Evolutionary conservation across 805 yeast genomes (phyloP), one percentile per base, ranked within the genome.

Genomic region (Nakazawaea populi): DNA sequence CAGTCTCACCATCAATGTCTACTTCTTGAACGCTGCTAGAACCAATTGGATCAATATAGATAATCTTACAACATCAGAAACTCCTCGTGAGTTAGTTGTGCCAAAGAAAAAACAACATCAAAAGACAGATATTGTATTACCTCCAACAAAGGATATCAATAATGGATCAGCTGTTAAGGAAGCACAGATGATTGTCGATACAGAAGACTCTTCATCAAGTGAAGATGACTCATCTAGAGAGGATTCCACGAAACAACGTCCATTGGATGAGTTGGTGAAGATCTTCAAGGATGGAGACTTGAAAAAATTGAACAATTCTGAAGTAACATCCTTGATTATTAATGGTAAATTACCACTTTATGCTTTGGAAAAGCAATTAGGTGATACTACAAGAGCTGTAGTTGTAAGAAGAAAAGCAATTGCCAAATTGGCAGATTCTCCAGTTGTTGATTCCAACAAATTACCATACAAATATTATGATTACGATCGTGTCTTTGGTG

Each of bases 401-500:
- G 76, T 78, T 42, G 85, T 94, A 50, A 91, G 99, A 71, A 87
- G 99, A 71, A 82, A 81, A 51, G 91, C 96, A n/a, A 86, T 94
- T 60, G 88, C 97, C 18, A 77, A 81, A 47, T 68, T 89, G 48
- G 89, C 96, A 6, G 78, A 83, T 59, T 89, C 95, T 18, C 90
- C 96, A 50, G 83, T 88, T 14, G 74, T 94, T 50, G 85, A 83
- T 57, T 70, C 85, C 2, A 73, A 79, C 35, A 79, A 81, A 56
- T 74, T 94, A 56, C 99, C 99, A 14, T 90, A 82, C 68, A 72
- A 75, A 56, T 71, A 81, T 62, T 94, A 92, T 64, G 97, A 94
- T 66, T 94, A 90, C 66, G 95, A 90, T 65, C 84, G 98, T 58
- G 99, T 94, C 6, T 85, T 91, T 63, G 99, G 99, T 55, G 97